Conservation (phyloP, 192 early-diverging fungal species). For the Coemansia sp. region DNA sequence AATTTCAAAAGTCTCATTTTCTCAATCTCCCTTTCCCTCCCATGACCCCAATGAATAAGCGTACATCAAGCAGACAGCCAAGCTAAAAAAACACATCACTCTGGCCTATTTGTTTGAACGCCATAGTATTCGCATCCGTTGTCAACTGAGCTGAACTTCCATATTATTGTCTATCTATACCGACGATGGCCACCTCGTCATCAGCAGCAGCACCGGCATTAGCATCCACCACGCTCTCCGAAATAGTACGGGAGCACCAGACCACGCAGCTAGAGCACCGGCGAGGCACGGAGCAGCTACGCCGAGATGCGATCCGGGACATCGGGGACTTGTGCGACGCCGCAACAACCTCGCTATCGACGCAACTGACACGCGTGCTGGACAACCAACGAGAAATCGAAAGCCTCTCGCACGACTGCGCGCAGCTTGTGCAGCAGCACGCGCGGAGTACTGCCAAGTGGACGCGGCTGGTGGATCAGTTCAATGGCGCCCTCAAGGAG, state of each 20-base stretch:
- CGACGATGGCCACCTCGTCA: conserved; percentile 15
- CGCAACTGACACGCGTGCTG: conserved; percentile 27
- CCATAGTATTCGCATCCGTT: too few species aligned
- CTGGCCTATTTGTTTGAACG: neutral
- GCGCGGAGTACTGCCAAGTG: conserved; percentile 67
- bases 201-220: conserved; percentile 1
- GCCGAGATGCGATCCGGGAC: conserved; percentile 35
- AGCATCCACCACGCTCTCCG: conserved; percentile 17
- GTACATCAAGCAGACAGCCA: neutral
- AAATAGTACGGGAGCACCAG: conserved; percentile 51
- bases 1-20: neutral
- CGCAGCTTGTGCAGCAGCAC: conserved; percentile 42
- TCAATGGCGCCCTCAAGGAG: conserved; percentile 81
- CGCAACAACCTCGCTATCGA: conserved; percentile 35
- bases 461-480: conserved; percentile 71
- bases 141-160: too few species aligned
- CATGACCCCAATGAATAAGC: neutral
- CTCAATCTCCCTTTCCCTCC: neutral
- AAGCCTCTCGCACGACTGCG: conserved; percentile 39
- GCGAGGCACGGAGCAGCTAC: conserved; percentile 40
- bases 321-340: conserved; percentile 47
- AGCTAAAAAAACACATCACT: neutral
- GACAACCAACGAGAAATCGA: conserved; percentile 51
- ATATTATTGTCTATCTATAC: neutral
- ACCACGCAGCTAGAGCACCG: conserved; percentile 26